Percentiles rank a stretch among this genome's conserved stretches.
These are phyloP conservation scores for Plenodomus biglobosus DNA, from an alignment of 2,329 filamentous ascomycete species.

Conservation along the genomic window DNA sequence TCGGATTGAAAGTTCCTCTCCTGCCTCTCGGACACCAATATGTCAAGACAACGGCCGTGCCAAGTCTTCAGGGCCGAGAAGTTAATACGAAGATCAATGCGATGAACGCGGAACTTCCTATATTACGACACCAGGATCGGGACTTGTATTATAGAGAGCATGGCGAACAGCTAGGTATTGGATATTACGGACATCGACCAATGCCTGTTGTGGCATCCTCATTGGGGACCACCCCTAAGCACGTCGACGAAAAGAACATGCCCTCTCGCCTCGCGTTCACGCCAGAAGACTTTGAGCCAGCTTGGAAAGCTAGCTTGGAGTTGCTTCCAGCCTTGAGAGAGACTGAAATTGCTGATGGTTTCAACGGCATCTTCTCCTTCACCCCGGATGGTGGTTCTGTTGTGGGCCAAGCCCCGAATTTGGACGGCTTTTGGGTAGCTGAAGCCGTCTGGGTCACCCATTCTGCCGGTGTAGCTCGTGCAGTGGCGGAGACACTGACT, in stretches of 20 bases:
- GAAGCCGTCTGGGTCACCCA: conserved; percentile 70
- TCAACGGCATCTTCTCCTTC: conserved; percentile 68
- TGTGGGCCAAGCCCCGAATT: conserved; percentile 58
- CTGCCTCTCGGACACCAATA: conserved; percentile 66
- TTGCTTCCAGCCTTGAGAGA: conserved; percentile 57
- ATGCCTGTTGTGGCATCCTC: conserved; percentile 61
- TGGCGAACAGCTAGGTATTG: conserved; percentile 63
- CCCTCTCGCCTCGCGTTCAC: conserved; percentile 65
- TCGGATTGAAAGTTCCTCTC: conserved; percentile 59
- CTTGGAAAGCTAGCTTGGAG: conserved; percentile 59
- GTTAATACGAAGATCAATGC: conserved; percentile 49
- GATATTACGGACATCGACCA: conserved; percentile 64
- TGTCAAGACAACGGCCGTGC: conserved; percentile 60
- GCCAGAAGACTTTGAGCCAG: conserved; percentile 60
- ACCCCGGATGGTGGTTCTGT: conserved; percentile 65
- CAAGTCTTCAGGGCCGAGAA: conserved; percentile 48
- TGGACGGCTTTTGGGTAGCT: conserved; percentile 65
- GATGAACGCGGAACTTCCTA: conserved; percentile 56
- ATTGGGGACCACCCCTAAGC: conserved; percentile 55
- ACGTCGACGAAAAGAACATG: conserved; percentile 63
- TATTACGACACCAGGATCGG: conserved; percentile 64
- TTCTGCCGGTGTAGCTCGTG: conserved; percentile 63
- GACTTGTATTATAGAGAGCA: conserved; percentile 68
- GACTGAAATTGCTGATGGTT: conserved; percentile 59
- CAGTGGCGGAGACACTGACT: conserved; percentile 61